phyloP scores from a whole-genome alignment of 192 early-diverging fungal species.

The Lunasporangiospora selenospora region DNA sequence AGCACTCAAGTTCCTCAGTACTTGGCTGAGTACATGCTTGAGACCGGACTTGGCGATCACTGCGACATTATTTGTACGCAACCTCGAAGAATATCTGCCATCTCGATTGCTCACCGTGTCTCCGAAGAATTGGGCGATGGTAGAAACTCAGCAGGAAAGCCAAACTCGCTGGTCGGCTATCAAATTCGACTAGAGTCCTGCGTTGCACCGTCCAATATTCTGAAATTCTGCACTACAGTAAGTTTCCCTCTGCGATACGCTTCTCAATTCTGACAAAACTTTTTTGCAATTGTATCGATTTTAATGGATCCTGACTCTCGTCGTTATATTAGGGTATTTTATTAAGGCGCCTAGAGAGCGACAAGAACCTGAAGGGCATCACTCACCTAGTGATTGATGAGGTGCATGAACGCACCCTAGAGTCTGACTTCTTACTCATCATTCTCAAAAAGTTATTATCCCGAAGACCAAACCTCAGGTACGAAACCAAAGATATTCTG shows the following conservation, averaged over 20 bases:
- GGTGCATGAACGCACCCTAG: constrained; percentile 78
- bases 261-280: neutral
- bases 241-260: neutral
- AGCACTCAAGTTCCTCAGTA: constrained; percentile 87
- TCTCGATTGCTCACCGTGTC: constrained; percentile 81
- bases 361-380: constrained; percentile 62
- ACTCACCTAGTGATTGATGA: constrained; percentile 82
- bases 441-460: constrained; percentile 62
- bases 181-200: constrained; percentile 72
- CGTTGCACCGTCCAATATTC: constrained; percentile 58
- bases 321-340: constrained; percentile 68
- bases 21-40: constrained; percentile 66
- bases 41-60: constrained; percentile 34
- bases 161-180: constrained; percentile 73
- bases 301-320: constrained; percentile 13
- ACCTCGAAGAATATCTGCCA: constrained; percentile 82
- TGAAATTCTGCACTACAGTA: constrained; percentile 80
- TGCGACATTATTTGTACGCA: constrained; percentile 69
- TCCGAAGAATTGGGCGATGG: constrained; percentile 75
- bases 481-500: too few species aligned
- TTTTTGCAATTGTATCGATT: neutral
- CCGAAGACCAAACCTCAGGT: constrained; percentile 57
- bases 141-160: constrained; percentile 53
- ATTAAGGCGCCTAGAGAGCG: constrained; percentile 68
- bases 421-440: constrained; percentile 79